These are phyloP conservation scores for Colletotrichum cereale DNA, from an alignment of 2,329 filamentous ascomycete species.

Conservation along the genomic window DNA sequence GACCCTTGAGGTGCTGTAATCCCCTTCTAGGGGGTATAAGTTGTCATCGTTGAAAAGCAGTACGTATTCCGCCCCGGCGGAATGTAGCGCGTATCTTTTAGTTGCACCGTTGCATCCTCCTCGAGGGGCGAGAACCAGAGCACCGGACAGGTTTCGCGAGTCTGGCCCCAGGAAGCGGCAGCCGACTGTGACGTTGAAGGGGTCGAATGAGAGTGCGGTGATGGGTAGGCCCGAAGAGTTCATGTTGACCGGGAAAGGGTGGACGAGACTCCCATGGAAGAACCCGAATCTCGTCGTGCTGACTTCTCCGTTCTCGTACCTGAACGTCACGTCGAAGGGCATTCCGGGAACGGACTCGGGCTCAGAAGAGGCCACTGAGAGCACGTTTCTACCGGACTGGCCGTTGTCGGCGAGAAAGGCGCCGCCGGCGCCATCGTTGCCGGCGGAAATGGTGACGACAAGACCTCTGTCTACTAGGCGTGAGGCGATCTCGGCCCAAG, in stretches of 20 bases:
- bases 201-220: slow-evolving; percentile 44
- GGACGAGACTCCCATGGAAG: slow-evolving; percentile 14
- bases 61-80: slow-evolving; percentile 55
- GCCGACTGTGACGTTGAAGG: slow-evolving; percentile 47
- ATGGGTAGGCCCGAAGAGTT: slow-evolving; percentile 43
- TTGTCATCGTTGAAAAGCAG: slow-evolving; percentile 53
- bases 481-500: slow-evolving; percentile 52
- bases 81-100: slow-evolving; percentile 53
- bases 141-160: slow-evolving; percentile 53
- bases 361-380: slow-evolving; percentile 57
- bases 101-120: slow-evolving; percentile 35
- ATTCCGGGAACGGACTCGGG: slow-evolving; percentile 38
- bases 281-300: slow-evolving; percentile 30
- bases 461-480: slow-evolving; percentile 56
- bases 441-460: slow-evolving; percentile 55
- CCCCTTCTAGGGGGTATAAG: slow-evolving; percentile 24
- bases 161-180: slow-evolving; percentile 54
- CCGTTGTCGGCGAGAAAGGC: slow-evolving; percentile 55
- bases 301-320: neutral
- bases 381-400: slow-evolving; percentile 55
- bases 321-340: slow-evolving; percentile 32
- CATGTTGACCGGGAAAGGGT: slow-evolving; percentile 18
- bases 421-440: slow-evolving; percentile 57
- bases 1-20: neutral
- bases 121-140: slow-evolving; percentile 54